Percentiles rank a stretch among this genome's conserved stretches.
phyloP scores from a whole-genome alignment of 768 basidiomycete species.

The Russula emetica region DNA sequence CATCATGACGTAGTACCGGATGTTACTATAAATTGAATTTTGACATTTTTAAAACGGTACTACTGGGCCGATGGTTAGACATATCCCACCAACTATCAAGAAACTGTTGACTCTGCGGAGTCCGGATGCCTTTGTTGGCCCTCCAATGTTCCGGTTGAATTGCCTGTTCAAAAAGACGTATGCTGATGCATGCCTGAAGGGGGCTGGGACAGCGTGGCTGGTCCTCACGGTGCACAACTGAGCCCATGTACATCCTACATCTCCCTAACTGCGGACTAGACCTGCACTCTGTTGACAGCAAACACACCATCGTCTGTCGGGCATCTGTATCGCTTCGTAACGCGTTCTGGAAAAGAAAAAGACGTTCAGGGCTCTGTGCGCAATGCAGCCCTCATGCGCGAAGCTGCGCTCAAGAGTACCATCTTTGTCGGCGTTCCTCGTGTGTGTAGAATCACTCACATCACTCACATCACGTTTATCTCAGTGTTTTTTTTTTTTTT shows the following conservation, averaged over 20 bases:
- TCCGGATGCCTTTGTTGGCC: conserved; percentile 55
- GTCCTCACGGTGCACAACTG: conserved; percentile 59
- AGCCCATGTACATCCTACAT: conserved; percentile 1
- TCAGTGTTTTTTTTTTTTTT: not conserved
- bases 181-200: conserved; percentile 56
- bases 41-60: not conserved
- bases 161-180: conserved; percentile 58
- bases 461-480: not conserved
- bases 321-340: conserved; percentile 75
- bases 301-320: conserved; percentile 79
- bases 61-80: conserved; percentile 35
- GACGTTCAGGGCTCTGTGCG: conserved; percentile 46
- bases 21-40: conserved; percentile 1
- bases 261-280: conserved; percentile 39
- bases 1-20: conserved; percentile 15
- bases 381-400: conserved; percentile 81
- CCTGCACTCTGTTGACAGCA: conserved; percentile 75
- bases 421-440: conserved; percentile 87
- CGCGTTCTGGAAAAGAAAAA: conserved; percentile 41
- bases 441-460: conserved; percentile 38
- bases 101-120: conserved; percentile 65
- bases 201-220: conserved; percentile 75
- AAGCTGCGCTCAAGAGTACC: conserved; percentile 83
- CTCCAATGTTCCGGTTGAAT: conserved; percentile 50
- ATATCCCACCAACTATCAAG: conserved; percentile 65